These are phyloP conservation scores for Alternaria incomplexa DNA, from an alignment of 2,329 filamentous ascomycete species.

Conservation along the genomic window DNA sequence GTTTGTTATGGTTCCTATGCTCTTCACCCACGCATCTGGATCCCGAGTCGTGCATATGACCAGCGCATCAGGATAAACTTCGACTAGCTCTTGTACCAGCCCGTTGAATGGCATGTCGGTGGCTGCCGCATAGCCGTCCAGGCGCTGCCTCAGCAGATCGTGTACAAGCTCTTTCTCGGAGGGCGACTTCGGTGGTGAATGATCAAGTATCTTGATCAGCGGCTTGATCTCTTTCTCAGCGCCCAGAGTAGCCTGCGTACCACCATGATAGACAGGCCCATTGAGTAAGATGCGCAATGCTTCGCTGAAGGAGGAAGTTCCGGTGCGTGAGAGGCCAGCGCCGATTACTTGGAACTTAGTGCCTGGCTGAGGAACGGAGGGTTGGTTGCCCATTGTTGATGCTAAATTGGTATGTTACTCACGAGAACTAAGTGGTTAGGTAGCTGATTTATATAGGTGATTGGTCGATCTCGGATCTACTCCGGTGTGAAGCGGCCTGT, in stretches of 20 bases:
- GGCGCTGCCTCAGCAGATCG: conserved; percentile 39
- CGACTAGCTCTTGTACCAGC: conserved; percentile 55
- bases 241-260: conserved; percentile 46
- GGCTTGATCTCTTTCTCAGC: conserved; percentile 16
- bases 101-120: conserved; percentile 54
- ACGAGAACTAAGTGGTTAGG: background rate
- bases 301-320: conserved; percentile 58
- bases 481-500: background rate
- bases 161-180: background rate
- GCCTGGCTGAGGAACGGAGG: conserved; percentile 22
- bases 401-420: background rate
- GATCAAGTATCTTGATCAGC: conserved; percentile 33
- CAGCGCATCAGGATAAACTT: conserved; percentile 57
- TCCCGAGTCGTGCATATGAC: conserved; percentile 48
- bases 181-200: conserved; percentile 12
- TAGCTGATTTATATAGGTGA: background rate
- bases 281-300: conserved; percentile 57
- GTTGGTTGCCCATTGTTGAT: conserved; percentile 25
- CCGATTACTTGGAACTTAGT: conserved; percentile 51
- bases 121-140: conserved; percentile 55
- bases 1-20: conserved; percentile 17
- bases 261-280: conserved; percentile 59
- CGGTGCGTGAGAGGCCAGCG: conserved; percentile 55
- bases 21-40: conserved; percentile 29
- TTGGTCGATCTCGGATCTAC: background rate